Base-by-base conservation (phyloP, 2,329 filamentous ascomycete genomes). In the Teratosphaeria pseudoeucalypti region DNA sequence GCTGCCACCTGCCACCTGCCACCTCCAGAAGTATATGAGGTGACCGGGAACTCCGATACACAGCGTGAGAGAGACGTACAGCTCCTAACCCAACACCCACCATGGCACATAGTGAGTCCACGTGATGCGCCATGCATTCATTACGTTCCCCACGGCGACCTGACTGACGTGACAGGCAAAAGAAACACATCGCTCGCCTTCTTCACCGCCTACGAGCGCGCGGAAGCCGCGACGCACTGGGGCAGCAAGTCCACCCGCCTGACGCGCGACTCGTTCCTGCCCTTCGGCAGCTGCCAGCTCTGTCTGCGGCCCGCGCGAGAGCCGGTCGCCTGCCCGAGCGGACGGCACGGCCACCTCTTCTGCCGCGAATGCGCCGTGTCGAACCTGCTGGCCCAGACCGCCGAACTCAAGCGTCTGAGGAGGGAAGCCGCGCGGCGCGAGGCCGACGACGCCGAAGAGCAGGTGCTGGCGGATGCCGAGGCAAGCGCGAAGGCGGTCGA, bases 281-380 rank as follows among this genome's bases (percentile, higher is more conserved):
- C 90, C 5, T 96, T 97, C 73, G 90, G 88, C 58, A 90, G 87
- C 26, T 99, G 92, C 77, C 84, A 87, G 58, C 81, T 99, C 32
- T 99, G 92, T 70, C 85, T 97, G 16, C 84, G 91, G 61, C 83
- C 87, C 7, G 88, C 92, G 23, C 83, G 87, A 34, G 84, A 90
- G 54, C 92, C 94, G 0, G 90, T 96, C 39, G 85, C 90, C 26
- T 97, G 92, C 74, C 78, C 82, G 2, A 75, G 75, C 2, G 5
- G 23, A 0, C 2, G 29, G 29, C 83, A 86, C 64, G 92, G 92
- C 62, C 92, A 97, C 73, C 80, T 99, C 14, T 97, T 97, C 77
- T 99, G 92, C 74, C 86, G 90, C 66, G 94, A 97, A 77, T 99
- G 92, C 76, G 92, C 91, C 9, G 83, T 97, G 57, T 86, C 80